Conservation (phyloP, 2,329 filamentous ascomycete species). For the Beauveria asiatica region DNA sequence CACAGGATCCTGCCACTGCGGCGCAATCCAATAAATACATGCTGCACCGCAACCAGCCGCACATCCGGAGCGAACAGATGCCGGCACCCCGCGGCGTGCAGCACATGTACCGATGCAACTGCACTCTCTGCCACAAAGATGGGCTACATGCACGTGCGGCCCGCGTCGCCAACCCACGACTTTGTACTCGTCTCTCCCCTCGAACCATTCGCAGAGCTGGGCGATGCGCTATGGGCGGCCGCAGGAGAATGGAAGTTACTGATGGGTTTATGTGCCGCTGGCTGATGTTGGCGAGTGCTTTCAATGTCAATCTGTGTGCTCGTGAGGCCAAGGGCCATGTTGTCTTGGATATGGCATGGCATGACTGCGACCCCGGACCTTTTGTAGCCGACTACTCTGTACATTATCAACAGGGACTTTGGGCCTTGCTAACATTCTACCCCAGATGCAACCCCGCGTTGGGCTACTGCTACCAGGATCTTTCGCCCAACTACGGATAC, state of each 20-base stretch:
- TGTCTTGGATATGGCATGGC: too few relatives aligned
- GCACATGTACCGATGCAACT: conserved; percentile 9
- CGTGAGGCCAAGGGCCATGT: too few relatives aligned
- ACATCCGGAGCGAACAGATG: neutral
- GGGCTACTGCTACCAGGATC: neutral
- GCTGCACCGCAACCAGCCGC: neutral
- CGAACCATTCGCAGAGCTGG: neutral
- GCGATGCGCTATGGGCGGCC: neutral
- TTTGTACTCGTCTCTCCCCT: neutral
- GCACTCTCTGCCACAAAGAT: conserved; percentile 8
- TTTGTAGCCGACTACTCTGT: neutral
- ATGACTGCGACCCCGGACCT: neutral
- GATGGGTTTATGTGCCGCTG: too few relatives aligned
- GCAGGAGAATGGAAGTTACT: too few relatives aligned
- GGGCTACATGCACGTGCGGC: conserved; percentile 5
- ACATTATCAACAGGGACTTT: too few relatives aligned
- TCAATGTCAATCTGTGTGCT: too few relatives aligned
- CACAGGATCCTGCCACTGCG: conserved; percentile 6
- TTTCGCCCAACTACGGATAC: neutral
- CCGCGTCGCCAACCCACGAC: neutral
- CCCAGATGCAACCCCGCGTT: neutral
- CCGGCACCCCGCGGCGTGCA: neutral
- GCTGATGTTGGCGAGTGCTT: too few relatives aligned
- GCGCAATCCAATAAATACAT: neutral
- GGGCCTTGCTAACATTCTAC: too few relatives aligned